Evolutionary conservation across 345 rosid genomes (phyloP).

Genomic region (Noccaea caerulescens): DNA sequence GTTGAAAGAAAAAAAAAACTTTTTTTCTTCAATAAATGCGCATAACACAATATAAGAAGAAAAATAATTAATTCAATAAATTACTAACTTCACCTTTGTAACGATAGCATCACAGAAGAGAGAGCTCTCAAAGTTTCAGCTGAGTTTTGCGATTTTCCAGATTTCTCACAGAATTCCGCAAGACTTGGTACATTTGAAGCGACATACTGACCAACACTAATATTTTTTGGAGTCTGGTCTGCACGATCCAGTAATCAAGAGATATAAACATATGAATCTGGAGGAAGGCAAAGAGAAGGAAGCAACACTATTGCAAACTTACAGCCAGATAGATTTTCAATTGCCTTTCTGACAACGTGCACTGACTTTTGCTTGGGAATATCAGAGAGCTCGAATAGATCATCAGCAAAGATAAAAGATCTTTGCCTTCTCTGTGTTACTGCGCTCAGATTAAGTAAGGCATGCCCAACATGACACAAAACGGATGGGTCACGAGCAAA

Average conservation of each 20-base stretch:
- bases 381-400: slow-evolving; percentile 82
- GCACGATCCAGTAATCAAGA: slow-evolving; percentile 39
- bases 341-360: slow-evolving; percentile 69
- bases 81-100: slow-evolving; percentile 60
- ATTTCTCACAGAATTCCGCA: slow-evolving; percentile 55
- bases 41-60: slow-evolving; percentile 5
- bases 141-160: slow-evolving; percentile 55
- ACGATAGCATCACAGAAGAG: slow-evolving; percentile 72
- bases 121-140: slow-evolving; percentile 66
- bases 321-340: slow-evolving; percentile 85
- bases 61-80: background rate
- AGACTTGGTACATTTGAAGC: slow-evolving; percentile 77
- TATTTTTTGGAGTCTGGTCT: slow-evolving; percentile 77
- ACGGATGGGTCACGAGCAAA: slow-evolving; percentile 82
- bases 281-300: slow-evolving; percentile 10
- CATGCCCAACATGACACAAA: slow-evolving; percentile 71
- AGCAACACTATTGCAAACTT: slow-evolving; percentile 46
- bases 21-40: background rate
- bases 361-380: slow-evolving; percentile 73
- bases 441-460: slow-evolving; percentile 65
- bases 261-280: slow-evolving; percentile 24
- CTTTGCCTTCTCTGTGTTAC: slow-evolving; percentile 64
- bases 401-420: slow-evolving; percentile 75
- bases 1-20: slow-evolving; percentile 22
- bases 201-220: slow-evolving; percentile 61